Percentiles rank a stretch among this genome's conserved stretches.
These are phyloP conservation scores for Ensete glaucum DNA, from an alignment of 176 grass and related monocot genomes.

Conservation along the genomic window DNA sequence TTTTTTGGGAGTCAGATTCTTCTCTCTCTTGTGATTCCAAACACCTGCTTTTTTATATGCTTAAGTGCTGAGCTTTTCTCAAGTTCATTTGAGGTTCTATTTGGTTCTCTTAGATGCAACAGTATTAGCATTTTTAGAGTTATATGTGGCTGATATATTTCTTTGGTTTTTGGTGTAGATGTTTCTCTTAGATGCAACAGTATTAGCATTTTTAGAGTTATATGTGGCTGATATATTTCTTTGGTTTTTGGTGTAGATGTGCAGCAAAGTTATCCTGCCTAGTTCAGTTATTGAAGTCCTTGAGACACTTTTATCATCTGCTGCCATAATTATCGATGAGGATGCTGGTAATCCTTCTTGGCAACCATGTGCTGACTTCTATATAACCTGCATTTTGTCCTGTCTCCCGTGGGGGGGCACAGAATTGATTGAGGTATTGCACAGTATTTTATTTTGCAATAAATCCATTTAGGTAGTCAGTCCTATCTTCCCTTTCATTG, in stretches of 20 bases:
- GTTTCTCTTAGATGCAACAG: conserved; percentile 8
- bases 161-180: conserved; percentile 42
- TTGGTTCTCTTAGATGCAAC: not conserved
- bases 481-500: not conserved
- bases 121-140: too few relatives aligned
- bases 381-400: conserved; percentile 94
- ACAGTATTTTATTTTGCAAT: not conserved
- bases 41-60: not conserved
- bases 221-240: not conserved
- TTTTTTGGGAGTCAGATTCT: too few relatives aligned
- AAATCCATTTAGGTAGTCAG: not conserved
- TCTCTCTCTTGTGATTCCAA: not conserved
- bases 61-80: not conserved
- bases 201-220: too few relatives aligned
- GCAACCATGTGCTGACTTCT: conserved; percentile 87
- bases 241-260: conserved; percentile 52
- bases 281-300: conserved; percentile 71
- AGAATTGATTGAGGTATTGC: conserved; percentile 86
- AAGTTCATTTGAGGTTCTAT: not conserved
- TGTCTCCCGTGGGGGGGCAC: conserved; percentile 89
- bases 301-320: conserved; percentile 81
- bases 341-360: conserved; percentile 82
- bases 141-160: too few relatives aligned
- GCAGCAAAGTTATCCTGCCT: conserved; percentile 87
- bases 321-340: conserved; percentile 76